phyloP scores from a whole-genome alignment of 2,329 filamentous ascomycete species.

The Fusarium newnesense region DNA sequence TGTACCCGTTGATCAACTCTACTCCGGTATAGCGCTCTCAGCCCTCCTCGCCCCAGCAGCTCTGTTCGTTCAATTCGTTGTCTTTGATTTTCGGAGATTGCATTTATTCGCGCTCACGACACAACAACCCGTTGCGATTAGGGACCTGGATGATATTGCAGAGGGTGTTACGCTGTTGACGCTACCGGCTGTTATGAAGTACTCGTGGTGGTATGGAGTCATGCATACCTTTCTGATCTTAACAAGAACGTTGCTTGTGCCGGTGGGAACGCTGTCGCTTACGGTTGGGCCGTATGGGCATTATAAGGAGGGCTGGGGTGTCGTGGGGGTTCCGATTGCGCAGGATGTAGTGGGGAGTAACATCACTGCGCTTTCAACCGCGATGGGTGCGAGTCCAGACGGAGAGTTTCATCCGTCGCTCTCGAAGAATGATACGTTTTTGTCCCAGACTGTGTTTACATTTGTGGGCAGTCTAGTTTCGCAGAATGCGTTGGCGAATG shows the following conservation, averaged over 20 bases:
- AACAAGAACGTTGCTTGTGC: constrained; percentile 25
- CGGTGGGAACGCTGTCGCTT: constrained; percentile 29
- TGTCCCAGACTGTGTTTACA: constrained; percentile 28
- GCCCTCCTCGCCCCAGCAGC: constrained; percentile 19
- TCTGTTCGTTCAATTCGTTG: constrained; percentile 26
- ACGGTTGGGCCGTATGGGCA: constrained; percentile 30
- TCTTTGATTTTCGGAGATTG: constrained; percentile 33
- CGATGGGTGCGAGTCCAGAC: constrained; percentile 17
- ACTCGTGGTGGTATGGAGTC: constrained; percentile 39
- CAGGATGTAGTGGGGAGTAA: constrained; percentile 8
- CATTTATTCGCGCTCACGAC: constrained; percentile 31
- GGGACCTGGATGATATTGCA: constrained; percentile 31
- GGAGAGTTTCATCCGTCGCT: constrained; percentile 15
- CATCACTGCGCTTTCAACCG: constrained; percentile 15
- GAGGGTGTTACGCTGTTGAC: constrained; percentile 32
- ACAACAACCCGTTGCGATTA: constrained; percentile 21
- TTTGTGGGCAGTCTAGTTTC: constrained; percentile 36
- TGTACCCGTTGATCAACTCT: constrained; percentile 26
- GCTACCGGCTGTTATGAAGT: constrained; percentile 21
- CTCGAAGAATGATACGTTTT: constrained; percentile 26
- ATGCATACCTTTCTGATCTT: constrained; percentile 33
- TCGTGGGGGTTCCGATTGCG: constrained; percentile 28
- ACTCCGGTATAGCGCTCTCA: constrained; percentile 35
- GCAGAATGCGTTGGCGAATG: constrained; percentile 31
- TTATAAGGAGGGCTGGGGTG: constrained; percentile 10